Evolutionary conservation across 495 filamentous ascomycete genomes (phyloP), one percentile per base, ranked within the genome.

Genomic region (Immersiella caudata): DNA sequence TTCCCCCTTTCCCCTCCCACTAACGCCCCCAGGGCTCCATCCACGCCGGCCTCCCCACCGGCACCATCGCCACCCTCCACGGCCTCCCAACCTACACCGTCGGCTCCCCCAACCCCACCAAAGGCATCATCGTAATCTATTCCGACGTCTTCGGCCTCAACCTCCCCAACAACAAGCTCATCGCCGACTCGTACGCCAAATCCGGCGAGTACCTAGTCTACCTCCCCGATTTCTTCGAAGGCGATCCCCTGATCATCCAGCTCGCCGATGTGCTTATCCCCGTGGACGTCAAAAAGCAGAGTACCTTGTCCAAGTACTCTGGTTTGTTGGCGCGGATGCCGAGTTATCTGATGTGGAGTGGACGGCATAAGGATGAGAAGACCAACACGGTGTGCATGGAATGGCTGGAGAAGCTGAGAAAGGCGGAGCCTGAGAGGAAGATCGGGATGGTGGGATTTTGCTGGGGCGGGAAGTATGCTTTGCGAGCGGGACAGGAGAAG

Each of bases 361-460:
- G 65, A 33, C 74, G 75, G 46, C 79, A 82, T 65, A 78, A 76
- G 52, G 69, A 74, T 26, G 73, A 50, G 46, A 73, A 68, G 7
- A 75, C 74, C 1, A 73, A 80, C 33, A 74, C 75, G 52, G 68
- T 78, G 52, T 78, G 76, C 63, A 67, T 69, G 62, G 73, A 78
- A n/a, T 78, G 76, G 56, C 51, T 78, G 58, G 40, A 40, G 22
- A 50, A 35, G 35, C 50, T 76, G 63, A 33, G 74, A 51, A 74
- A 73, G 54, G 79, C 67, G 50, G 79, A 70, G 16, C 74, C 76
- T 0, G 72, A 64, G 18, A 62, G 71, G 60, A 80, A 78, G 70
- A 77, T 81, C 49, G 79, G 79, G n/a, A 79, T 79, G 60, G 71
- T 79, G 27, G 79, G 79, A 3, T 78, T 81, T 50, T 81, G 79